Evolutionary conservation across 2,329 filamentous ascomycete species (phyloP).

Genomic region (Colletotrichum sublineola): DNA sequence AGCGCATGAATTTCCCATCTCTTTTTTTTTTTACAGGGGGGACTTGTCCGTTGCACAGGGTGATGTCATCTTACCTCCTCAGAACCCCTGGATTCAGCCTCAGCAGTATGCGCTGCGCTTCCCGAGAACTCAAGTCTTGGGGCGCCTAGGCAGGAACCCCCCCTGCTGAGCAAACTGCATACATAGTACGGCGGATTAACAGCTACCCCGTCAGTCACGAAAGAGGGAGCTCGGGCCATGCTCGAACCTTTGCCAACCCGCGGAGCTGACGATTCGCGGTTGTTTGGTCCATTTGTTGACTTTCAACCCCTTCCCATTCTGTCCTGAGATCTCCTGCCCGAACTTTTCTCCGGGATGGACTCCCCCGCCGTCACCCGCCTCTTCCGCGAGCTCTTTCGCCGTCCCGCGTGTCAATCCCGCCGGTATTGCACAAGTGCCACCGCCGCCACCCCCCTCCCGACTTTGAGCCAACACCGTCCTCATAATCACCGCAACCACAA

Average conservation of each 20-base stretch:
- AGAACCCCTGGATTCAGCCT: conserved; percentile 36
- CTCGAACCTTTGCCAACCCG: conserved; percentile 27
- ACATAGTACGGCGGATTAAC: conserved; percentile 39
- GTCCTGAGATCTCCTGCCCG: conserved; percentile 31
- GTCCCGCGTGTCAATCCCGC: conserved; percentile 73
- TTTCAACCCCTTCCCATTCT: conserved; percentile 28
- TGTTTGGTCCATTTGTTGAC: conserved; percentile 27
- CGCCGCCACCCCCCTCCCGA: conserved; percentile 48
- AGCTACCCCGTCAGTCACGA: conserved; percentile 32
- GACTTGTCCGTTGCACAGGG: conserved; percentile 29
- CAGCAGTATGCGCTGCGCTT: conserved; percentile 3
- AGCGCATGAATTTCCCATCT: conserved; percentile 27
- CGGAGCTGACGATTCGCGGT: conserved; percentile 35
- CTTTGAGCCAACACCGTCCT: conserved; percentile 25
- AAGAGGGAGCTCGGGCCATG: conserved; percentile 46
- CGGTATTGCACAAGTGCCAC: conserved; percentile 50
- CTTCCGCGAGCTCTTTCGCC: conserved; percentile 87
- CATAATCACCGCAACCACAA: conserved; percentile 11
- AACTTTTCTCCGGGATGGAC: conserved; percentile 72
- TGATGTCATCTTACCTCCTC: conserved; percentile 37
- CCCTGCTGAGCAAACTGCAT: neutral
- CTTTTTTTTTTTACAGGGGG: conserved; percentile 26
- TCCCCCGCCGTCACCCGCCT: conserved; percentile 82
- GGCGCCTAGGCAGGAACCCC: neutral
- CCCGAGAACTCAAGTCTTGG: neutral